Percentiles rank a stretch among this genome's conserved stretches.
phyloP scores from a whole-genome alignment of 805 yeast species.

The Barnettozyma wickerhamii region DNA sequence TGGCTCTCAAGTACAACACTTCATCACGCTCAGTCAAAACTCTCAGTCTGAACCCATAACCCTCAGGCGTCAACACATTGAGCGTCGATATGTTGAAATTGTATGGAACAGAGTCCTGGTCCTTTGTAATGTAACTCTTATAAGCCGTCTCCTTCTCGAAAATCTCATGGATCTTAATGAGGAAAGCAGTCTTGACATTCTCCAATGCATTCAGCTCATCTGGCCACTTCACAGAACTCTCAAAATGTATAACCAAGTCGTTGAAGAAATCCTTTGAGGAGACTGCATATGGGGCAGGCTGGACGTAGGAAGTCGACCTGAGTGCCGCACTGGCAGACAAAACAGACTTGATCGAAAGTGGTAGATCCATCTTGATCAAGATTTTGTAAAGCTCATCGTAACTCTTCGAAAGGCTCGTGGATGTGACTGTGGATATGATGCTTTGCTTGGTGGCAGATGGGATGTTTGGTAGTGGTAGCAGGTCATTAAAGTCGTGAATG shows the following conservation, averaged over 20 bases:
- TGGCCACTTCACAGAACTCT: constrained; percentile 92
- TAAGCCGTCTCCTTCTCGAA: constrained; percentile 46
- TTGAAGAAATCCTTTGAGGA: constrained; percentile 76
- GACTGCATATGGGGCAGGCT: constrained; percentile 79
- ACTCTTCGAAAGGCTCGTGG: constrained; percentile 41
- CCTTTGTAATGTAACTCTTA: constrained; percentile 58
- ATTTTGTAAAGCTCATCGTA: constrained; percentile 57
- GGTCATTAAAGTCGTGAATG: constrained; percentile 41
- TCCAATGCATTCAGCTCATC: constrained; percentile 83
- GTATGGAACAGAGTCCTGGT: constrained; percentile 58
- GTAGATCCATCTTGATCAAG: constrained; percentile 48
- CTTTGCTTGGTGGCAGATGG: constrained; percentile 56
- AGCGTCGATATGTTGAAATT: constrained; percentile 54
- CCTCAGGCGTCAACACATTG: constrained; percentile 78
- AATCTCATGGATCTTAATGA: constrained; percentile 61
- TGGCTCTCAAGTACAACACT: constrained; percentile 64
- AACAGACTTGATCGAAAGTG: constrained; percentile 67
- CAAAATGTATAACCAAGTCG: constrained; percentile 81
- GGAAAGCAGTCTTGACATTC: constrained; percentile 84
- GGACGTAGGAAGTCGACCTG: constrained; percentile 69
- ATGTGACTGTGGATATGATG: constrained; percentile 37
- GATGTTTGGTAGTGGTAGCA: constrained; percentile 56
- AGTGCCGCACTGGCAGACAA: constrained; percentile 71
- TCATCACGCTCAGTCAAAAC: constrained; percentile 85
- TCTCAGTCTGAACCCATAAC: constrained; percentile 78